Evolutionary conservation across 305 asterid genomes (phyloP).

Genomic region (Fraxinus baroniana): DNA sequence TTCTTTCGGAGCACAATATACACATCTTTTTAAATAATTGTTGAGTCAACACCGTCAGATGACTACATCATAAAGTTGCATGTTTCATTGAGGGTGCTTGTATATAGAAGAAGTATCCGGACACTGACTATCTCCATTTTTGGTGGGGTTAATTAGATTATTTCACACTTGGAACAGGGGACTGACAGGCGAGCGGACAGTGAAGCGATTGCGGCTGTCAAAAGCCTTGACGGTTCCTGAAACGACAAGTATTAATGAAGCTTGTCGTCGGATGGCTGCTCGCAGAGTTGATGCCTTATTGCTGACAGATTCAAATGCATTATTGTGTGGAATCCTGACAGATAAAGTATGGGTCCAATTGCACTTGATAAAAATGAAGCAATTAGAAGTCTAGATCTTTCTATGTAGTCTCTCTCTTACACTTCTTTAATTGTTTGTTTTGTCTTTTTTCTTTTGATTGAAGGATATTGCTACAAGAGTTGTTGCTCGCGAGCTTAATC

Average conservation of each 20-base stretch:
- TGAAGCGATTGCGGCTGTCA: slow-evolving; percentile 79
- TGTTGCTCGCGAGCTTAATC: slow-evolving; percentile 68
- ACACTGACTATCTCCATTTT: not conserved
- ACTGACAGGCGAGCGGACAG: slow-evolving; percentile 83
- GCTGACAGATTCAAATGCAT: slow-evolving; percentile 89
- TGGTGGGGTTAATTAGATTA: slow-evolving; percentile 5
- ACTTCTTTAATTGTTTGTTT: too few species aligned
- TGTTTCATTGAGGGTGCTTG: not conserved
- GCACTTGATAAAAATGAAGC: not conserved
- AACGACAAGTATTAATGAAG: slow-evolving; percentile 72
- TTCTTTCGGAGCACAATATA: not conserved
- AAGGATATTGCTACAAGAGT: slow-evolving; percentile 92
- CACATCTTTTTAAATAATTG: not conserved
- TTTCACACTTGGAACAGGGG: slow-evolving; percentile 51
- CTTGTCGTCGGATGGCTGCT: slow-evolving; percentile 91
- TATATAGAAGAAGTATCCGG: not conserved
- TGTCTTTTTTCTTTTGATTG: slow-evolving; percentile 3
- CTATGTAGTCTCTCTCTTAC: too few species aligned
- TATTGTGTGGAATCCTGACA: slow-evolving; percentile 91
- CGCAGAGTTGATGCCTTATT: slow-evolving; percentile 88
- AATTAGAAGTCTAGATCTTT: slow-evolving; percentile 1
- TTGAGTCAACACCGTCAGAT: not conserved
- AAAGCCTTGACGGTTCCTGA: slow-evolving; percentile 89
- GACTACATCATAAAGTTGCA: not conserved
- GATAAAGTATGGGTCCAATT: slow-evolving; percentile 63